phyloP scores from a whole-genome alignment of 2,329 filamentous ascomycete species.

The Exutisphaerella laricina region DNA sequence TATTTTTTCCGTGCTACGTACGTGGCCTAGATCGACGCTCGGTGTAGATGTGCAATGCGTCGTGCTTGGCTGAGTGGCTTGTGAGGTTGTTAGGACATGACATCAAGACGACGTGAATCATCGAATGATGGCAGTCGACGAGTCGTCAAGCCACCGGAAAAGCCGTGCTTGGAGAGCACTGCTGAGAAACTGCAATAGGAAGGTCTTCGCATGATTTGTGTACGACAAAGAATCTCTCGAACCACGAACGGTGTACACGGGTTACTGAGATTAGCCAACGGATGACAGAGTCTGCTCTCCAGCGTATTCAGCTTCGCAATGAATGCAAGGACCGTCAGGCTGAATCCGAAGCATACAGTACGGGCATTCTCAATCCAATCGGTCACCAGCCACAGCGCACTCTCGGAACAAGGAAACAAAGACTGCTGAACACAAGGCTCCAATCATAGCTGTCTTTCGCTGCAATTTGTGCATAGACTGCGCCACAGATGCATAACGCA shows the following conservation, averaged over 20 bases:
- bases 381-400: background rate
- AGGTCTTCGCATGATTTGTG: no score
- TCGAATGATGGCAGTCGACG: background rate
- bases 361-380: background rate
- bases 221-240: no score
- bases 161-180: background rate
- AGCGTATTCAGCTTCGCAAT: no score
- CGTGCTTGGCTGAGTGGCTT: no score
- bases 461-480: no score
- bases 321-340: background rate
- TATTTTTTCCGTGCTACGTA: no score
- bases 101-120: background rate
- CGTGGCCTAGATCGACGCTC: background rate
- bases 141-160: background rate
- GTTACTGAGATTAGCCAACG: no score
- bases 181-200: no score
- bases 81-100: no score
- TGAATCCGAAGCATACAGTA: background rate
- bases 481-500: background rate
- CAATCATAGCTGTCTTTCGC: background rate
- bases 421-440: background rate
- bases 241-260: no score
- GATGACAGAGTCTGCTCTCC: background rate
- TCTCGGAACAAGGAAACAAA: background rate
- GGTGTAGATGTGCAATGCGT: no score